phyloP scores from a whole-genome alignment of 768 basidiomycete species.

The Boletus subparvulus region DNA sequence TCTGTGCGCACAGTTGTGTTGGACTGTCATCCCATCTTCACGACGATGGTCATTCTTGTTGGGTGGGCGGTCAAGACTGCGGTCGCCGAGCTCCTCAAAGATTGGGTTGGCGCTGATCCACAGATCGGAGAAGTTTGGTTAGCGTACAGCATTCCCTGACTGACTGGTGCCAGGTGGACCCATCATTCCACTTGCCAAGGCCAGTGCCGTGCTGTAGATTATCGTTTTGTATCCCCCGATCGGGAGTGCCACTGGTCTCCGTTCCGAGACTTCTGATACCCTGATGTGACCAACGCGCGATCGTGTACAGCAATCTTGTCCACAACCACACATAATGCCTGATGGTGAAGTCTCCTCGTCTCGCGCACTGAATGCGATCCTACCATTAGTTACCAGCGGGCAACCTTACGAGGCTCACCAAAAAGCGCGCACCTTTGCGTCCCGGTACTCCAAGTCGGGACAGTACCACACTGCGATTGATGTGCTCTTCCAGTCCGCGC shows the following conservation, averaged over 20 bases:
- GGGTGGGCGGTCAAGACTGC: slow-evolving; percentile 74
- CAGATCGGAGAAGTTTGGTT: slow-evolving; percentile 68
- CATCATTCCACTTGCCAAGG: neutral
- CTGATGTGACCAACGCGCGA: neutral
- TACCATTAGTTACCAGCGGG: slow-evolving; percentile 66
- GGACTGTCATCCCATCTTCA: slow-evolving; percentile 72
- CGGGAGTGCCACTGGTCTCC: slow-evolving; percentile 12
- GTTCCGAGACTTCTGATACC: slow-evolving; percentile 24
- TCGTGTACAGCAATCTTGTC: neutral
- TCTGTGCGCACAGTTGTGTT: slow-evolving; percentile 58
- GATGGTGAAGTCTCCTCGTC: slow-evolving; percentile 44
- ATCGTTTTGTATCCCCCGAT: neutral
- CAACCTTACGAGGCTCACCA: slow-evolving; percentile 93
- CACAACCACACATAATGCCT: slow-evolving; percentile 25
- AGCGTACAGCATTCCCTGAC: slow-evolving; percentile 75
- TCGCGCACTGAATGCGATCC: slow-evolving; percentile 71
- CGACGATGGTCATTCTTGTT: slow-evolving; percentile 67
- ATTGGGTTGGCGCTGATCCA: slow-evolving; percentile 64
- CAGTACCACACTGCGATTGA: slow-evolving; percentile 88
- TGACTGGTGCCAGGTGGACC: slow-evolving; percentile 8
- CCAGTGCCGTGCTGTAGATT: slow-evolving; percentile 2
- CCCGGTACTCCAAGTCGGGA: slow-evolving; percentile 76
- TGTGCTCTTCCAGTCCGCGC: slow-evolving; percentile 87
- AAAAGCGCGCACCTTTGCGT: slow-evolving; percentile 93
- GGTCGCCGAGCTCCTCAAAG: slow-evolving; percentile 58